These are phyloP conservation scores for Nectriaceae sp. DNA, from an alignment of 2,329 filamentous ascomycete species.

Conservation along the genomic window DNA sequence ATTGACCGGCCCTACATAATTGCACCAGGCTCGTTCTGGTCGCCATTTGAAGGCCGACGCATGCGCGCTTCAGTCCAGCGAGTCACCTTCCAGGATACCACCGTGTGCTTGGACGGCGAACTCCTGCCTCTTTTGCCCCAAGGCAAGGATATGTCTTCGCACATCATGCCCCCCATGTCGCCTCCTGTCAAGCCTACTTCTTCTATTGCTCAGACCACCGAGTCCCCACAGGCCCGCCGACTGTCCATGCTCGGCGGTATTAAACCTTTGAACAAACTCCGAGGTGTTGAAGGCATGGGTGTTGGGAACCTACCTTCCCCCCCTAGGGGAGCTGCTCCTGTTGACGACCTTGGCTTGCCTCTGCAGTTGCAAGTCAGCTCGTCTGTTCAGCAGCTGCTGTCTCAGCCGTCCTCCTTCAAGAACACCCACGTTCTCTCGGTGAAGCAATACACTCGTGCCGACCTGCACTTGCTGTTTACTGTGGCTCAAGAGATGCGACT, in stretches of 20 bases:
- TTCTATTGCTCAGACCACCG: slow-evolving; percentile 37
- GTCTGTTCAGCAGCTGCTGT: slow-evolving; percentile 71
- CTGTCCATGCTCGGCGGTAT: slow-evolving; percentile 32
- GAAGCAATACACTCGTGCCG: slow-evolving; percentile 81
- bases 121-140: slow-evolving; percentile 53
- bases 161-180: slow-evolving; percentile 57
- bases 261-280: slow-evolving; percentile 34
- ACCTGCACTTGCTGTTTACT: slow-evolving; percentile 92
- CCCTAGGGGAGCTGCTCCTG: slow-evolving; percentile 24
- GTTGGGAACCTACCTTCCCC: slow-evolving; percentile 21
- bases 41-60: slow-evolving; percentile 69
- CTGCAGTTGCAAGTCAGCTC: slow-evolving; percentile 55
- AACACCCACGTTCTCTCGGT: slow-evolving; percentile 89
- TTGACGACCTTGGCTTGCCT: slow-evolving; percentile 50
- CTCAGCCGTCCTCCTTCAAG: slow-evolving; percentile 80
- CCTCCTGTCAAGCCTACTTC: slow-evolving; percentile 57
- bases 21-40: slow-evolving; percentile 55
- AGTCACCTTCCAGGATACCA: slow-evolving; percentile 74
- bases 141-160: slow-evolving; percentile 76
- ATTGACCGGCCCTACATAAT: slow-evolving; percentile 70
- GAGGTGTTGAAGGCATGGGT: slow-evolving; percentile 26
- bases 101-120: slow-evolving; percentile 73
- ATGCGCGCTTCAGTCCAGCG: slow-evolving; percentile 73
- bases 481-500: slow-evolving; percentile 97
- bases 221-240: slow-evolving; percentile 38